A percentile compares a stretch with the other conserved stretches of the same genome.
Conservation (phyloP, 1,284 basidiomycete genomes). For the Cryptococcus jaspeensis region DNA sequence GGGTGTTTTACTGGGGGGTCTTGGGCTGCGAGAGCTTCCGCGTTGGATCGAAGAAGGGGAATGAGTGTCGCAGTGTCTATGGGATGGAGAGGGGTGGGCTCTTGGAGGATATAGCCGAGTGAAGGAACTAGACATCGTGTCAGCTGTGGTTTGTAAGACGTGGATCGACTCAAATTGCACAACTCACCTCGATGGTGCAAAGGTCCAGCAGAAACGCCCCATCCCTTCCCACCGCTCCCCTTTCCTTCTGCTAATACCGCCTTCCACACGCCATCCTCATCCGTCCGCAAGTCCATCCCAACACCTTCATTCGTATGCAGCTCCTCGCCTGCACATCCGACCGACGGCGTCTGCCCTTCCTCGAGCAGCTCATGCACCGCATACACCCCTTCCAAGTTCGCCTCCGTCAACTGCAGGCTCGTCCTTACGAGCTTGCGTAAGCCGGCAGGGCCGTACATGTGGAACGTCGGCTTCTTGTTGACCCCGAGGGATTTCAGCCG, state of each 20-base stretch:
- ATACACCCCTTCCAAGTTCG: conserved; percentile 65
- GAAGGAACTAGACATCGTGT: conserved; percentile 64
- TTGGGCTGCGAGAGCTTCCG: conserved; percentile 54
- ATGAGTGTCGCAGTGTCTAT: conserved; percentile 46
- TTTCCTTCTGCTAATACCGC: conserved; percentile 52
- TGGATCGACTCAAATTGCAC: conserved; percentile 1
- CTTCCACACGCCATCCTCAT: conserved; percentile 70
- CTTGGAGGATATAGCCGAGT: conserved; percentile 75
- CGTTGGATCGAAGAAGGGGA: conserved; percentile 52
- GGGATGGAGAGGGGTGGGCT: conserved; percentile 54
- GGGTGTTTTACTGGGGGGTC: conserved; percentile 65
- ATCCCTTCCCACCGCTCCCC: conserved; percentile 48
- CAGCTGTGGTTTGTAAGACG: background rate
- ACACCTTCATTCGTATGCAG: conserved; percentile 67
- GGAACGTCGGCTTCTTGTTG: conserved; percentile 59
- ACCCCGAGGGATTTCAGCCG: conserved; percentile 33
- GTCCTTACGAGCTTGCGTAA: conserved; percentile 75
- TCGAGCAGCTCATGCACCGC: conserved; percentile 78
- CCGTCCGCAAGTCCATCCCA: conserved; percentile 65
- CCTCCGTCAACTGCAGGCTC: conserved; percentile 67
- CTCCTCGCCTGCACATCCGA: conserved; percentile 55
- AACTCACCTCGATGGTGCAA: conserved; percentile 73
- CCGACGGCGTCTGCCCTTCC: conserved; percentile 55
- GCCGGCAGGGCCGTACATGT: conserved; percentile 81
- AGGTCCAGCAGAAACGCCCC: conserved; percentile 72